Base-by-base conservation (phyloP, 306 rosid species). In the Cyamopsis tetragonoloba region DNA sequence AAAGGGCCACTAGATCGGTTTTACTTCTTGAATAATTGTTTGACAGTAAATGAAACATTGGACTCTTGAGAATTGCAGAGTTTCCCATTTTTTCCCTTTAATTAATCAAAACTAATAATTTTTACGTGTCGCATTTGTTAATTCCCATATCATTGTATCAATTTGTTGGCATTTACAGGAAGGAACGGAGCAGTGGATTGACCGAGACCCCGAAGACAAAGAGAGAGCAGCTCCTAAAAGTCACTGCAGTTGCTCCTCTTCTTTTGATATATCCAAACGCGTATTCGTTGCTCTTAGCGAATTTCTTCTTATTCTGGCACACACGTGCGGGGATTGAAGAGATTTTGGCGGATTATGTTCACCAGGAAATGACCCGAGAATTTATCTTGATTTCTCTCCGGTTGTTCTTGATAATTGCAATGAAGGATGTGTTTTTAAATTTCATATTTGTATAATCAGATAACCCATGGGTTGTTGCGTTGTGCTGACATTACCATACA, bases 361-460 rank as follows among this genome's bases (percentile, higher is more conserved):
- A 76, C 80, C 80, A 76, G 23, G 80, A 68, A 30, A 76, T 76
- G 80, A 76, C 80, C 75, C 59, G 80, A 27, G 58, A 68, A 27
- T 77, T 70, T 39, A 30, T 77, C 13, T 3, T 19, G 48, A 77
- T 77, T 35, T 62, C 62, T 32, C 69, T 77, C 72, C 70, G 60
- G 19, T 35, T 77, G 62, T 77, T 77, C 68, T 63, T 77, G 72
- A 77, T 77, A 62, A 70, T 77, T 9, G 81, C 81, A 44, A 44
- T 70, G 75, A 77, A 77, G 68, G 81, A 77, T 19, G 72, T 77
- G 23, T 77, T 53, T 68, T 53, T 77, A 66, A 77, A 70, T 0
- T 70, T 77, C 7, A 56, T 77, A 34, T 70, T 77, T 77, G 77
- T 63, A 48, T 77, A 18, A 77, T 70, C 50, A 39, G 68, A 43